A percentile compares a stretch with the other conserved stretches of the same genome.
These are phyloP conservation scores for Tuber umbilicatum DNA, from an alignment of 495 filamentous ascomycete genomes.

Conservation along the genomic window DNA sequence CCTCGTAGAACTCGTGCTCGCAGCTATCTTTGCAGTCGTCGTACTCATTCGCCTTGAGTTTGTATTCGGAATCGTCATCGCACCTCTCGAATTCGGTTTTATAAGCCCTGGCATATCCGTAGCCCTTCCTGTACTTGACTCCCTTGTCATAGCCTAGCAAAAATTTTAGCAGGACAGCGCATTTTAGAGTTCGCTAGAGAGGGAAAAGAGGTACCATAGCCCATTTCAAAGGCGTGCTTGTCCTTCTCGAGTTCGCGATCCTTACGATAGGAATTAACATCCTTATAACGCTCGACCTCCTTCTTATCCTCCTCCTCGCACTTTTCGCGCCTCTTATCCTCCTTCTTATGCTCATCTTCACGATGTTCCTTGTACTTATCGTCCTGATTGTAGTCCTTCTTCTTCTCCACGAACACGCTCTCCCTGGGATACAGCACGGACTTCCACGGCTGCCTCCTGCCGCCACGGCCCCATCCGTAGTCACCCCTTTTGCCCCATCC, in stretches of 20 bases:
- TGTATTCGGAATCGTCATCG: slow-evolving; percentile 2
- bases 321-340: slow-evolving; percentile 8
- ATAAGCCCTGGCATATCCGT: slow-evolving; percentile 33
- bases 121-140: slow-evolving; percentile 35
- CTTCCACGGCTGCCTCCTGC: too few relatives aligned
- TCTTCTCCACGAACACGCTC: not conserved
- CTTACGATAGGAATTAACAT: not conserved
- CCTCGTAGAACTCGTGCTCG: slow-evolving; percentile 11
- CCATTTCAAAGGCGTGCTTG: slow-evolving; percentile 23
- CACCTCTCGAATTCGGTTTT: slow-evolving; percentile 23
- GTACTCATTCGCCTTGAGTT: slow-evolving; percentile 11
- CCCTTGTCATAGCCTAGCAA: slow-evolving; percentile 28
- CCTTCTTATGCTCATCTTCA: not conserved
- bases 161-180: not conserved
- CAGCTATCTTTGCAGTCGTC: not conserved
- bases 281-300: slow-evolving; percentile 3
- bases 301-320: slow-evolving; percentile 7
- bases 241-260: slow-evolving; percentile 6
- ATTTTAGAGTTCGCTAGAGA: not conserved
- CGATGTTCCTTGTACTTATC: slow-evolving; percentile 6
- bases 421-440: not conserved
- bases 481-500: too few relatives aligned
- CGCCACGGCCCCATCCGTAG: too few relatives aligned
- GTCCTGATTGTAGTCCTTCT: slow-evolving; percentile 9
- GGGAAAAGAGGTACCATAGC: slow-evolving; percentile 13